Base-by-base conservation (phyloP, 1,284 basidiomycete genomes). In the Cryptococcus sp. region DNA sequence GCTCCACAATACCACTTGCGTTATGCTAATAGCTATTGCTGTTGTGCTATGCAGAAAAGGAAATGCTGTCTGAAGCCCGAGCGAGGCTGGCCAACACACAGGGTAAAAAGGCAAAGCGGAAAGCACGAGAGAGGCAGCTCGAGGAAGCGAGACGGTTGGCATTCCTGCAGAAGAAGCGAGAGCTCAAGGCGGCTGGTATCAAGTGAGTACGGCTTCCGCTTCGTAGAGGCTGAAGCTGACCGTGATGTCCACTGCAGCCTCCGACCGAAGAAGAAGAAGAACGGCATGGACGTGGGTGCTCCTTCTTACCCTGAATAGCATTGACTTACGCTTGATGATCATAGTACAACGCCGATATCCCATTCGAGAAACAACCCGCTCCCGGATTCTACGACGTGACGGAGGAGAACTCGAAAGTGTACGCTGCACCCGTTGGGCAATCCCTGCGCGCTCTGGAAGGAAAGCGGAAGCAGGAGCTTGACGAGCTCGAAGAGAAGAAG, bases 31-130 rank as follows among this genome's bases (percentile, higher is more conserved):
- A 15, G n/a, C 19, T 52, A 16, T 17, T 37, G 20, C 15, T 29
- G 13, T 8, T 7, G 25, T 37, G 49, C 8, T 50, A 44, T 63
- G 46, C 59, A 92, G 96, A 99, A 79, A 99, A 99, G 87, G 96
- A 99, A 78, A 99, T 99, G 96, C 82, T 99, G 65, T 98, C 94
- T 6, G 96, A 99, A 78, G 96, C 96, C 50, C 88, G 96, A 68
- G 96, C 96, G 10, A 88, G 96, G 80, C 83, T 99, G 44, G 96
- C 96, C 50, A 99, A 99, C 75, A 99, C 96, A 0, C 96, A 99
- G 77, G 96, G 96, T 29, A 99, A 99, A 79, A 99, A 99, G 79
- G 96, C 96, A 1, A 99, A 99, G 51, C 87, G 96, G 66, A 99
- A 99, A 80, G 96, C 93, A 15, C 86, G 96, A 52, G 96, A 99